Evolutionary conservation across 495 filamentous ascomycete genomes (phyloP).

Genomic region (Penicillium desertorum): DNA sequence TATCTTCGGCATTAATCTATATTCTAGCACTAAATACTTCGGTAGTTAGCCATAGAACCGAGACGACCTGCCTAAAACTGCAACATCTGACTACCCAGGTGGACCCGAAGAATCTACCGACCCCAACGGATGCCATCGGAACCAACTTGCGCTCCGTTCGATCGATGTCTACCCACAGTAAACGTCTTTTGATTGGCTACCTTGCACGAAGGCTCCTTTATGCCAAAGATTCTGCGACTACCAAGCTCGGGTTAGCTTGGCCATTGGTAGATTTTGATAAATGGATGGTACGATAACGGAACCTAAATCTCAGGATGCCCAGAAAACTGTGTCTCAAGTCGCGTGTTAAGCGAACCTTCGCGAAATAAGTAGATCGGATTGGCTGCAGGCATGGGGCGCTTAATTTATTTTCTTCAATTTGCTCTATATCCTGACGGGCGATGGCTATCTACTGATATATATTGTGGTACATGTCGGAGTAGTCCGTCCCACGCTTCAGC

Average conservation of each 20-base stretch:
- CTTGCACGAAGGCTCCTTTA: too few relatives aligned
- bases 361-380: not conserved
- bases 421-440: not conserved
- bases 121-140: not conserved
- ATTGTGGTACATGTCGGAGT: too few relatives aligned
- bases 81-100: not conserved
- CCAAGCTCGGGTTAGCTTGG: not conserved
- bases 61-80: conserved; percentile 8
- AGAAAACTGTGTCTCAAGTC: not conserved
- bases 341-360: not conserved
- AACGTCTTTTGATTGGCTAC: not conserved
- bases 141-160: conserved; percentile 1
- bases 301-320: not conserved
- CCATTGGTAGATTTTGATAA: not conserved
- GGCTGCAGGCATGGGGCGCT: not conserved
- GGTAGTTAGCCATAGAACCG: not conserved
- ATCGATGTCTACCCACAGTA: conserved; percentile 1
- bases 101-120: not conserved
- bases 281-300: not conserved
- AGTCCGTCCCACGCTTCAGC: too few relatives aligned
- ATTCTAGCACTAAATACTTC: not conserved
- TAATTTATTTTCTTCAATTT: not conserved
- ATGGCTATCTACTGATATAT: too few relatives aligned
- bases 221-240: not conserved
- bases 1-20: not conserved